Conservation (phyloP, 179 eudicot species). For the Monotropa hypopitys region DNA sequence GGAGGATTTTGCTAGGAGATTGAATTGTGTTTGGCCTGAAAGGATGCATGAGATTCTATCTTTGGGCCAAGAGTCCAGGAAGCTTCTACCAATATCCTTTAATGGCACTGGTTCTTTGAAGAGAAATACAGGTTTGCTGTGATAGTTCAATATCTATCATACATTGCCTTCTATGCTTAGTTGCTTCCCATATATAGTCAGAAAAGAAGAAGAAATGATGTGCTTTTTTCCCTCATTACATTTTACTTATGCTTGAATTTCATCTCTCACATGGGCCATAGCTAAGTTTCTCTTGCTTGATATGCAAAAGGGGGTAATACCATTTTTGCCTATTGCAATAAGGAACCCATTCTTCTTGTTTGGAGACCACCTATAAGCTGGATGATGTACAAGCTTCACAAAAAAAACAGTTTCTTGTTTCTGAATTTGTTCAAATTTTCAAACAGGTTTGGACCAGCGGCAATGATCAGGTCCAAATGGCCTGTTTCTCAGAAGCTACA, state of each 20-base stretch:
- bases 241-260: neutral
- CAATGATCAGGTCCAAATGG: neutral
- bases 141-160: neutral
- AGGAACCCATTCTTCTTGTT: neutral
- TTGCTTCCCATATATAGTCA: neutral
- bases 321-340: neutral
- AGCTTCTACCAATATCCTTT: constrained; percentile 23
- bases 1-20: constrained; percentile 61
- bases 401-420: neutral
- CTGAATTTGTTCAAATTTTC: neutral
- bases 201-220: neutral
- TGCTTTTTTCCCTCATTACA: neutral
- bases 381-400: neutral
- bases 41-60: constrained; percentile 50
- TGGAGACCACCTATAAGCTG: neutral
- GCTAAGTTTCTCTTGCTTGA: neutral
- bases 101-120: constrained; percentile 35
- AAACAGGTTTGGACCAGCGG: neutral
- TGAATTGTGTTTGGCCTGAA: constrained; percentile 59
- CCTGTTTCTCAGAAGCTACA: neutral
- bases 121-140: constrained; percentile 34
- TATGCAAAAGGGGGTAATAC: neutral
- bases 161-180: neutral
- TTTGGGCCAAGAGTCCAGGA: constrained; percentile 24
- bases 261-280: neutral